phyloP scores from a whole-genome alignment of 2,329 filamentous ascomycete genomes.

The Graphilbum fragrans region DNA sequence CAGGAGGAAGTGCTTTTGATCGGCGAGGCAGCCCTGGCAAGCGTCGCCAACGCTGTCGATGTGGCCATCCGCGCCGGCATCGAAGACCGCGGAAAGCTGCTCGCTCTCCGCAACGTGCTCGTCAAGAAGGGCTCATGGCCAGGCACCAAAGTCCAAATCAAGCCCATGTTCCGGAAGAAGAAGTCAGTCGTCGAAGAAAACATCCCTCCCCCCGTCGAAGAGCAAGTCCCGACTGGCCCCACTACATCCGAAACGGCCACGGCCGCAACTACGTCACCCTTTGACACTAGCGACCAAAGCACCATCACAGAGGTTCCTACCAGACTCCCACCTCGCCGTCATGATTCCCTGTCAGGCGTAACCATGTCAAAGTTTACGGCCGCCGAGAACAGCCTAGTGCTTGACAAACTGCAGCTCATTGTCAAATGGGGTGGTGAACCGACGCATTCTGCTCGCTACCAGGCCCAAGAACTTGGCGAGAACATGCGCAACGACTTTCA shows the following conservation, averaged over 20 bases:
- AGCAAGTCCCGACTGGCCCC: constrained; percentile 19
- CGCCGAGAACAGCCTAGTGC: constrained; percentile 78
- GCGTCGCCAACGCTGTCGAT: constrained; percentile 81
- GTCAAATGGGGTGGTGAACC: constrained; percentile 99
- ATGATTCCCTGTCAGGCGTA: constrained; percentile 78
- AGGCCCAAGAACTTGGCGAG: constrained; percentile 86
- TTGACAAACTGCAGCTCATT: constrained; percentile 94
- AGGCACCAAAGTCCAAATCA: constrained; percentile 97
- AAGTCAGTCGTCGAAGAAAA: constrained; percentile 50
- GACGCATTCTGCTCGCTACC: constrained; percentile 92
- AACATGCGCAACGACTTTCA: constrained; percentile 94
- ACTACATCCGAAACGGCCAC: neutral
- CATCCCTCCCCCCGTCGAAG: constrained; percentile 19
- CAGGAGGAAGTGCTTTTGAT: constrained; percentile 93
- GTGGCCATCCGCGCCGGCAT: constrained; percentile 64
- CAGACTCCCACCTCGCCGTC: constrained; percentile 45
- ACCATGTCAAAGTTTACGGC: constrained; percentile 92
- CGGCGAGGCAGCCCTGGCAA: constrained; percentile 77
- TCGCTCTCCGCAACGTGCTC: constrained; percentile 70
- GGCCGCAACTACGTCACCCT: constrained; percentile 9
- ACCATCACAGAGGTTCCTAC: constrained; percentile 5
- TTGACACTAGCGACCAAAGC: constrained; percentile 9
- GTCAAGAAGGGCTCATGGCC: constrained; percentile 89
- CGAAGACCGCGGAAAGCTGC: constrained; percentile 82
- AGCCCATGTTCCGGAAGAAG: constrained; percentile 95